Conservation (phyloP, 2,329 filamentous ascomycete genomes). For the Colletotrichum sp. region DNA sequence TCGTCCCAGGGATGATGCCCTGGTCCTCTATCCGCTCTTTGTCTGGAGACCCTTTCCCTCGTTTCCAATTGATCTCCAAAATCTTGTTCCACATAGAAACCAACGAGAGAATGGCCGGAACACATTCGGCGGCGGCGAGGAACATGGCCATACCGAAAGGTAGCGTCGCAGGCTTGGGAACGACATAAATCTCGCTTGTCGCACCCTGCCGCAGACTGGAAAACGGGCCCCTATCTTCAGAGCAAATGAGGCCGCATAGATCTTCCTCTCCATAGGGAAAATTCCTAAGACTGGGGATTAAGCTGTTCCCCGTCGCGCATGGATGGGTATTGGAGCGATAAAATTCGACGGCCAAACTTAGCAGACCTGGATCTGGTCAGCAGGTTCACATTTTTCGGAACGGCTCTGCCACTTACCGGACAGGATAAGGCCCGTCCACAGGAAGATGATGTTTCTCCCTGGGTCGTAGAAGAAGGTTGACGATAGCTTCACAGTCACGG, state of each 20-base stretch:
- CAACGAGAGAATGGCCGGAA: conserved; percentile 67
- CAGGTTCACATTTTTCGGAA: background rate
- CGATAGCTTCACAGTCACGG: conserved; percentile 65
- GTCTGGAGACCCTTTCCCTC: conserved; percentile 31
- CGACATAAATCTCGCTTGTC: conserved; percentile 66
- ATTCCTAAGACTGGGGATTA: conserved; percentile 36
- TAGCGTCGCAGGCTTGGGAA: conserved; percentile 60
- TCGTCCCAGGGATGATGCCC: conserved; percentile 53
- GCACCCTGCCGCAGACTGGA: conserved; percentile 62
- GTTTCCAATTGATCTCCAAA: conserved; percentile 65
- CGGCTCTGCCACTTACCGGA: conserved; percentile 47
- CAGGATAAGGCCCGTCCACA: conserved; percentile 68
- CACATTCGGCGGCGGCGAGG: conserved; percentile 67
- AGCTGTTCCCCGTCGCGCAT: conserved; percentile 47
- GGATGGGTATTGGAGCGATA: conserved; percentile 53
- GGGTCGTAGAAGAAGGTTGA: conserved; percentile 68
- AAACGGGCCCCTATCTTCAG: conserved; percentile 46
- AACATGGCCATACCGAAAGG: conserved; percentile 66
- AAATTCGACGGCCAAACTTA: conserved; percentile 70
- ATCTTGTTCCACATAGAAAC: conserved; percentile 70
- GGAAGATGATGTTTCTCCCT: conserved; percentile 69
- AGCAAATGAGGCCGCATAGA: conserved; percentile 55
- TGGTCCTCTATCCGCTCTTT: conserved; percentile 37
- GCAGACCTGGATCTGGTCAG: conserved; percentile 45
- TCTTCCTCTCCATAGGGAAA: conserved; percentile 50